A percentile compares a stretch with the other conserved stretches of the same genome.
These are phyloP conservation scores for Alternaria hordeiaustralica DNA, from an alignment of 2,329 filamentous ascomycete species.

Conservation along the genomic window DNA sequence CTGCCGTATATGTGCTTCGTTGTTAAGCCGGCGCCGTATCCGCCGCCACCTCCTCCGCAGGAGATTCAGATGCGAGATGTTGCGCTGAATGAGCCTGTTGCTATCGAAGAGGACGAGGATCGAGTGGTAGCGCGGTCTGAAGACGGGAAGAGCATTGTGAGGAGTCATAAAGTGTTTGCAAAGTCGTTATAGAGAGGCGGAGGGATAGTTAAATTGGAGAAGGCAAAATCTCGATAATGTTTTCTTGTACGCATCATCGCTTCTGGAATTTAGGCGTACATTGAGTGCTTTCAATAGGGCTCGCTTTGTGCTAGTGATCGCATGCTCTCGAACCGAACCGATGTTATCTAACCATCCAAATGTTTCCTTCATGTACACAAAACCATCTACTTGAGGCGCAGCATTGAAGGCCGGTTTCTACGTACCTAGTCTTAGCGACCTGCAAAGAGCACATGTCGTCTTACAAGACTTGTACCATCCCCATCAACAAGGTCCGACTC, in stretches of 20 bases:
- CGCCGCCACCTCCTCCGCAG: neutral
- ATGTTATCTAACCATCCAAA: neutral
- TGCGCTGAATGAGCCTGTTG: neutral
- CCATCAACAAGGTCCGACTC: neutral
- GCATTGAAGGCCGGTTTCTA: neutral
- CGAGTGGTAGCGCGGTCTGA: neutral
- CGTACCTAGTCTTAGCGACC: neutral
- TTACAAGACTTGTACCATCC: neutral
- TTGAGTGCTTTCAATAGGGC: neutral
- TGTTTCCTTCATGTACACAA: neutral
- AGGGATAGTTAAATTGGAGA: neutral
- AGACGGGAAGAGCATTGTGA: neutral
- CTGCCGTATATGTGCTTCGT: neutral
- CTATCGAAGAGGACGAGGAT: neutral
- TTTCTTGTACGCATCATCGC: neutral
- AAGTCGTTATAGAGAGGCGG: neutral
- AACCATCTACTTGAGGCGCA: neutral
- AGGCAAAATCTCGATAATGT: neutral
- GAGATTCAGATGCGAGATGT: neutral
- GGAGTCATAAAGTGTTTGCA: neutral
- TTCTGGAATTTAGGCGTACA: neutral
- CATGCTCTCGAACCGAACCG: neutral
- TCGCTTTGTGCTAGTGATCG: neutral
- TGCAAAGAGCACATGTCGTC: neutral
- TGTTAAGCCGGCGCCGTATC: neutral